Base-by-base conservation (phyloP, 768 basidiomycete species). In the Leccinum uliginosum region DNA sequence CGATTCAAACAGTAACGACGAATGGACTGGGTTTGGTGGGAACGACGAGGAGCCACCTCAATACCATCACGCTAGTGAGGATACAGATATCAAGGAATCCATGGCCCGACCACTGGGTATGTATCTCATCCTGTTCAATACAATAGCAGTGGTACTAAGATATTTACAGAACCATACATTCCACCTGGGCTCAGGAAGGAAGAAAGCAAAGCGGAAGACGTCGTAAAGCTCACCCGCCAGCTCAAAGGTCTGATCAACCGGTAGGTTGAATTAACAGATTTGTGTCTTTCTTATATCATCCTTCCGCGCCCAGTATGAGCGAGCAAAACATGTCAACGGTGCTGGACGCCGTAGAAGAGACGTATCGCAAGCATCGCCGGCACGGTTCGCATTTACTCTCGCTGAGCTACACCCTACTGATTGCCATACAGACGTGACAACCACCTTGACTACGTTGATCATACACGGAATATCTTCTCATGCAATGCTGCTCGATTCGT, bases 231-330 rank as follows among this genome's bases (percentile, higher is more conserved):
- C 34, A 82, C 76, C 3, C 80, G 86, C 48, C 90, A 88, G 62
- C 72, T 92, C 27, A 94, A 97, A 73, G 95, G 93, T 67, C 72
- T 93, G 17, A 78, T 97, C 49, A 97, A 98, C 72, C 81, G 89
- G 92, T 91, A 63, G 46, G 76, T 45, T 23, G 12, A 32, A 34
- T 40, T 12, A 32, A 34, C 8, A 35, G 44, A 46, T 19, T 17
- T 35, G 29, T 38, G 50, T 56, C 30, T 14, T 61, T 21, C 27
- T 54, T 2, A 32, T 11, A 26, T 32, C 34, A 61, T 26, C 29
- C 29, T 56, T 32, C 12, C 19, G 6, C 27, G 17, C 43, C 61
- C 61, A 94, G 93, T 61, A 80, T 96, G 84, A 92, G 87, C 61
- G 94, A 98, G 71, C 89, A 88, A 67, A 97, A 96, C 59, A 87